These are phyloP conservation scores for Tolypocladium capitatum DNA, from an alignment of 2,329 filamentous ascomycete genomes.

Conservation along the genomic window DNA sequence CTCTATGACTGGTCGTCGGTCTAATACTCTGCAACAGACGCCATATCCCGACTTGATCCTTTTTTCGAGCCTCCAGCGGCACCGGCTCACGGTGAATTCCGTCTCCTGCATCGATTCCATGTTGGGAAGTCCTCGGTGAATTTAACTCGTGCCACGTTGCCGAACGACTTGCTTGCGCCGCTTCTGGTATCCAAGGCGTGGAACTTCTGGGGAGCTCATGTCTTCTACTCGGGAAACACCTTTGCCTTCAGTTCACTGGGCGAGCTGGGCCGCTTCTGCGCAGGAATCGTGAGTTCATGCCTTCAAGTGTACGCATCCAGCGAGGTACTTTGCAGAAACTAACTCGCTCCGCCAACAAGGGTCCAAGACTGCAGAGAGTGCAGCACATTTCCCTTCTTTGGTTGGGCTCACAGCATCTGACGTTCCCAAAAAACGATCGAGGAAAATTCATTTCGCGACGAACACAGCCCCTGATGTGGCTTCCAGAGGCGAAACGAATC, in stretches of 20 bases:
- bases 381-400: constrained; percentile 32
- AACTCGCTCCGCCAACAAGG: not conserved
- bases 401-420: constrained; percentile 22
- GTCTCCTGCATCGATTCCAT: not conserved
- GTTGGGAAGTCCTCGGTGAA: not conserved
- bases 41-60: not conserved
- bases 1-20: not conserved
- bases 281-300: not conserved
- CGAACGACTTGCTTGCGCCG: not conserved
- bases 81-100: not conserved
- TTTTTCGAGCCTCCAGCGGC: not conserved
- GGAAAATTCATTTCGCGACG: constrained; percentile 20
- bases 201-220: not conserved
- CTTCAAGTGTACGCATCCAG: too few relatives aligned
- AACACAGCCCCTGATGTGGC: constrained; percentile 19
- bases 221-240: not conserved
- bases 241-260: not conserved
- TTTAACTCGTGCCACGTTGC: not conserved
- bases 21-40: not conserved
- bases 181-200: not conserved
- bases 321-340: not conserved
- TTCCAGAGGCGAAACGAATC: constrained; percentile 24
- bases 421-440: constrained; percentile 4
- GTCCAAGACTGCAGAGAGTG: constrained; percentile 25
- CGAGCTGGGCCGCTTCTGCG: not conserved